Conservation (phyloP, 306 rosid genomes). For the Acacia acuminata region DNA sequence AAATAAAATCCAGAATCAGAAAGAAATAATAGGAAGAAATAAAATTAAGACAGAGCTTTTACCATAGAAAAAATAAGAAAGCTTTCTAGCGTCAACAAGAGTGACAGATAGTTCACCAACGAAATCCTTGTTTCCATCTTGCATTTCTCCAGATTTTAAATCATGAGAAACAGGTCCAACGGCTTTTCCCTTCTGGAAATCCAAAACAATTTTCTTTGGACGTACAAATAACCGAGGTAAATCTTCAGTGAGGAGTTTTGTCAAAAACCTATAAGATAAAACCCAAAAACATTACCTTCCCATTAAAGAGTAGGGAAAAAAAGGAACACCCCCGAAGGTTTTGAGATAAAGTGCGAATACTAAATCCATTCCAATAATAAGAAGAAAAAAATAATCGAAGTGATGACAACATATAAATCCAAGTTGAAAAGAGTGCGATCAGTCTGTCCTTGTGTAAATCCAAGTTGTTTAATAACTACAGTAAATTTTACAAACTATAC, state of each 20-base stretch:
- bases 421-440: neutral
- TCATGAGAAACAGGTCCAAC: slow-evolving; percentile 77
- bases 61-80: slow-evolving; percentile 85
- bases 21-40: neutral
- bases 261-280: slow-evolving; percentile 76
- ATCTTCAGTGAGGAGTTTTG: slow-evolving; percentile 92
- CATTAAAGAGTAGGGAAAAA: slow-evolving; percentile 17
- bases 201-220: slow-evolving; percentile 96
- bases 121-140: slow-evolving; percentile 91
- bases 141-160: slow-evolving; percentile 79
- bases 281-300: slow-evolving; percentile 10
- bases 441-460: neutral
- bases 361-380: slow-evolving; percentile 18
- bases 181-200: slow-evolving; percentile 88
- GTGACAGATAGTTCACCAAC: slow-evolving; percentile 96
- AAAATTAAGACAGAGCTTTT: slow-evolving; percentile 35
- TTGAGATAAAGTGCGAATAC: slow-evolving; percentile 14
- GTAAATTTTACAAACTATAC: neutral
- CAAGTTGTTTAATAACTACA: neutral
- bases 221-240: slow-evolving; percentile 93
- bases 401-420: neutral
- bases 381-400: neutral
- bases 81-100: slow-evolving; percentile 93
- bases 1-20: neutral
- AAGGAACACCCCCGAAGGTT: neutral